These are phyloP conservation scores for Silene coronaria DNA, from an alignment of 179 eudicot genomes.

Conservation along the genomic window DNA sequence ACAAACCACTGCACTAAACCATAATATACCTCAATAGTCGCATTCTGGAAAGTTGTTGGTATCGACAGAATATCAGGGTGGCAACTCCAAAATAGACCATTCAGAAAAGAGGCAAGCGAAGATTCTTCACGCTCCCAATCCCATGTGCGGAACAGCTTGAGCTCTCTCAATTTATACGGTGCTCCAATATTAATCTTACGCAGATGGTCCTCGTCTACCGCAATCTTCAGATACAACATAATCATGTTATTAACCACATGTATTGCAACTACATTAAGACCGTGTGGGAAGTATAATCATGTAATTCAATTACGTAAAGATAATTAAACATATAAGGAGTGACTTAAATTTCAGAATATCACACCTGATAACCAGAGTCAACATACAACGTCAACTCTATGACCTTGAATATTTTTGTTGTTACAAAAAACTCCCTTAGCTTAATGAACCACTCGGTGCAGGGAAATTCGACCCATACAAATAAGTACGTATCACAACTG, in stretches of 20 bases:
- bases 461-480: too few species aligned
- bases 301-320: background rate
- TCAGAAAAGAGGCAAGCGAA: background rate
- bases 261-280: background rate
- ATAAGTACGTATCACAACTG: too few species aligned
- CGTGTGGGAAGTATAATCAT: background rate
- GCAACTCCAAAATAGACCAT: slow-evolving; percentile 6
- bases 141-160: background rate
- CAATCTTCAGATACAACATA: background rate
- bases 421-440: background rate
- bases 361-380: background rate
- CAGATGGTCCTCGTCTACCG: background rate
- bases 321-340: background rate
- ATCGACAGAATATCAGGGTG: background rate
- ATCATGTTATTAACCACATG: background rate
- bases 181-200: background rate
- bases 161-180: background rate
- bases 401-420: background rate
- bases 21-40: background rate
- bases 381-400: background rate
- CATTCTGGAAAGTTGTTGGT: background rate
- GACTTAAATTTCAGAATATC: background rate
- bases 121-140: background rate
- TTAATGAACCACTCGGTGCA: background rate
- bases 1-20: background rate